Conservation (phyloP, 2,329 filamentous ascomycete species). For the Ascochyta koolunga region DNA sequence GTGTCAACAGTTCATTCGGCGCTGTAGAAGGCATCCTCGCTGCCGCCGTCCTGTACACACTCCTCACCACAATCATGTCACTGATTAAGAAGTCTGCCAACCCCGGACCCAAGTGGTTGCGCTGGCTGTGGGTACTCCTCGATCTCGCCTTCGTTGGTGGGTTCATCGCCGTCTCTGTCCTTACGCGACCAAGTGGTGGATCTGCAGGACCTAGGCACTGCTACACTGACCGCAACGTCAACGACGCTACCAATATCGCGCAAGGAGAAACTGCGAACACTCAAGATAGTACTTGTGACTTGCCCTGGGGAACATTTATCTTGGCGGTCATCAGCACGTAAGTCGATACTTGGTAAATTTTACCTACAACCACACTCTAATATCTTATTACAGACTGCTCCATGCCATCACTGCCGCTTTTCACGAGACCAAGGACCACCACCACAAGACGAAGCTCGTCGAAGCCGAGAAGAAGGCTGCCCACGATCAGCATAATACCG, state of each 20-base stretch:
- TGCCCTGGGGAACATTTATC: slow-evolving; percentile 54
- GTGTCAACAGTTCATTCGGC: slow-evolving; percentile 42
- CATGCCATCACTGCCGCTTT: slow-evolving; percentile 53
- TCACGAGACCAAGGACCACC: slow-evolving; percentile 45
- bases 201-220: slow-evolving; percentile 43
- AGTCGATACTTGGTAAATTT: slow-evolving; percentile 24
- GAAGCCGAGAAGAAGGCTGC: background rate
- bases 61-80: slow-evolving; percentile 45
- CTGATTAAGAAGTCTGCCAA: slow-evolving; percentile 43
- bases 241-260: slow-evolving; percentile 8
- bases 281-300: slow-evolving; percentile 42
- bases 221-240: slow-evolving; percentile 24
- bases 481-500: background rate
- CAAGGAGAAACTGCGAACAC: slow-evolving; percentile 23
- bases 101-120: slow-evolving; percentile 40
- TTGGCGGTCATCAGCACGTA: slow-evolving; percentile 55
- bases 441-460: slow-evolving; percentile 14
- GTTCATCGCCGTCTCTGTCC: slow-evolving; percentile 53
- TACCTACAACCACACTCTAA: background rate
- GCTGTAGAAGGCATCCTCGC: slow-evolving; percentile 55
- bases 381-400: slow-evolving; percentile 43
- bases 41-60: slow-evolving; percentile 53
- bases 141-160: slow-evolving; percentile 47
- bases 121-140: slow-evolving; percentile 51
- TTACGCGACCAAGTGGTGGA: slow-evolving; percentile 49